A percentile compares a stretch with the other conserved stretches of the same genome.
Conservation (phyloP, 148 eudicot species). For the Hydrangea macrophylla region DNA sequence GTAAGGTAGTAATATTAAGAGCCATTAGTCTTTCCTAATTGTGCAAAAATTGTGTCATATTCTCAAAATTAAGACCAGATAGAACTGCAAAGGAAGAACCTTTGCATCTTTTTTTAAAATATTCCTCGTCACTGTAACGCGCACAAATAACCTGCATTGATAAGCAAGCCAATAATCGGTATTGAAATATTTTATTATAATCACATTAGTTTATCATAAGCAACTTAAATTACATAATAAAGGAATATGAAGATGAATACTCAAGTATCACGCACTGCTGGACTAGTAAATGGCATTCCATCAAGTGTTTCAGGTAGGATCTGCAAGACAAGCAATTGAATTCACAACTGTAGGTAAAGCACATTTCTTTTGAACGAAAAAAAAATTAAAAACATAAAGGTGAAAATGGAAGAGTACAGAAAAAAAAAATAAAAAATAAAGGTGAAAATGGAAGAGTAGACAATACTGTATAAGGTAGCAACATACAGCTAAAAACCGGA, state of each 20-base stretch:
- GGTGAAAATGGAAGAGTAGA: not conserved
- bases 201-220: too few relatives aligned
- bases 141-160: slow-evolving; percentile 71
- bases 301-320: slow-evolving; percentile 77
- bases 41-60: not conserved
- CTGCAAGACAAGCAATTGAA: slow-evolving; percentile 31
- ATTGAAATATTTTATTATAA: not conserved
- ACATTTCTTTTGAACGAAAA: too few relatives aligned
- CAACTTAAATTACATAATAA: too few relatives aligned
- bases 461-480: not conserved
- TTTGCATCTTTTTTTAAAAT: slow-evolving; percentile 67
- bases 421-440: too few relatives aligned
- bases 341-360: not conserved
- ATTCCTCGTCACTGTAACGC: slow-evolving; percentile 83
- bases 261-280: slow-evolving; percentile 50
- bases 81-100: slow-evolving; percentile 34
- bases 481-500: slow-evolving; percentile 90
- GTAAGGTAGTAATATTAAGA: not conserved
- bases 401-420: too few relatives aligned
- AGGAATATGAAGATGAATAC: not conserved
- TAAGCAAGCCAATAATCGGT: not conserved
- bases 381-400: too few relatives aligned
- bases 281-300: slow-evolving; percentile 51
- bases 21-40: not conserved
- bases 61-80: not conserved